Evolutionary conservation across 2,329 filamentous ascomycete species (phyloP).

Genomic region (Microdochium paspali): DNA sequence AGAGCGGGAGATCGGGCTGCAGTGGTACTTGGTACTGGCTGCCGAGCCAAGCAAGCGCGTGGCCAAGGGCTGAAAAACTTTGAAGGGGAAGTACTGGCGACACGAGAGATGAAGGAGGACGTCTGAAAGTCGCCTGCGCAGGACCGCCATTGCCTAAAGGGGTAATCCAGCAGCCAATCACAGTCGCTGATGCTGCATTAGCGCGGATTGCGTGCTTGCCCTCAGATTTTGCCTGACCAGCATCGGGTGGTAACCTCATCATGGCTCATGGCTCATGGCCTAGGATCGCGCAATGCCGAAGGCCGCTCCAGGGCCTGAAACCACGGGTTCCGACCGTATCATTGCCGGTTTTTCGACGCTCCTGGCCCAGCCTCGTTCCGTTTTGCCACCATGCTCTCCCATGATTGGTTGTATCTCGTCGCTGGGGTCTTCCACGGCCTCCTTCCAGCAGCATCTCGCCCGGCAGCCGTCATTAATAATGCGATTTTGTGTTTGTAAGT

Average conservation of each 20-base stretch:
- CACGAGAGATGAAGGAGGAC: background rate
- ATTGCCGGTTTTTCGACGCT: background rate
- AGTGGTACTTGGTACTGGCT: too few relatives aligned
- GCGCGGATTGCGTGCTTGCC: conserved; percentile 27
- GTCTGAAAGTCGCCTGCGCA: background rate
- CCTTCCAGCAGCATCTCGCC: background rate
- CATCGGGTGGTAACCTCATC: background rate
- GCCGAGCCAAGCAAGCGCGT: too few relatives aligned
- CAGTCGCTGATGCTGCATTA: conserved; percentile 15
- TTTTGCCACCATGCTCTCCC: background rate
- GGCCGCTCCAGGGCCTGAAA: background rate
- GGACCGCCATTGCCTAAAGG: background rate
- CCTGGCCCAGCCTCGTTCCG: background rate
- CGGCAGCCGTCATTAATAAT: background rate
- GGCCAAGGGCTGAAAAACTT: too few relatives aligned
- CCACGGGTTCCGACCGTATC: background rate
- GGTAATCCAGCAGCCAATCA: conserved; percentile 15
- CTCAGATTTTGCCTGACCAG: conserved; percentile 15
- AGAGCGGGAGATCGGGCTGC: too few relatives aligned
- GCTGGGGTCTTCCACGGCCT: background rate
- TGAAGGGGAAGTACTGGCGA: background rate
- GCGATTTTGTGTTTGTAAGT: background rate
- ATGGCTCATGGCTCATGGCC: background rate
- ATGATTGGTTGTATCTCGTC: background rate
- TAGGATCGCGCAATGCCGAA: conserved; percentile 1